A percentile compares a stretch with the other conserved stretches of the same genome.
Conservation (phyloP, 2,329 filamentous ascomycete species). For the Diaporthe citrichinensis region DNA sequence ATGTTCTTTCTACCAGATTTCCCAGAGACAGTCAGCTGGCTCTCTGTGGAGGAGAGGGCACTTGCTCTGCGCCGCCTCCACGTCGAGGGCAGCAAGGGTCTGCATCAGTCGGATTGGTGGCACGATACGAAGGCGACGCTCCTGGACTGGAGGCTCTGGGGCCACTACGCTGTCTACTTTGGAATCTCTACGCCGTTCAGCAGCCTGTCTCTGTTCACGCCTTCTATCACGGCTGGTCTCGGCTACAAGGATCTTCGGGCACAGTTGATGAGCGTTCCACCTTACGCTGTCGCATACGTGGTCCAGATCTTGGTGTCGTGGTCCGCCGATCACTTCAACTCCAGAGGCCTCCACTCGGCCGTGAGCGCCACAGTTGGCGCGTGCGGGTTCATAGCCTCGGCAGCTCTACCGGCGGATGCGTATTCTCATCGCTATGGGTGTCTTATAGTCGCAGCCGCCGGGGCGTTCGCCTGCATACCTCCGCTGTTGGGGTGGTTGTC, state of each 20-base stretch:
- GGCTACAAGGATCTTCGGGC: conserved; percentile 60
- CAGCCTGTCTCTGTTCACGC: conserved; percentile 63
- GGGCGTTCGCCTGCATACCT: conserved; percentile 78
- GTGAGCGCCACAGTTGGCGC: conserved; percentile 60
- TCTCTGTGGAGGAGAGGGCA: conserved; percentile 70
- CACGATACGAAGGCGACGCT: conserved; percentile 77
- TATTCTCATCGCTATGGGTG: conserved; percentile 77
- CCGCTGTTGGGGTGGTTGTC: conserved; percentile 80
- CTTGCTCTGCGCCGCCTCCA: conserved; percentile 61
- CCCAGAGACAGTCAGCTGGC: conserved; percentile 74
- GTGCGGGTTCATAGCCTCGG: conserved; percentile 71
- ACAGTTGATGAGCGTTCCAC: conserved; percentile 77
- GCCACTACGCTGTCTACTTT: conserved; percentile 65
- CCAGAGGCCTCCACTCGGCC: conserved; percentile 62
- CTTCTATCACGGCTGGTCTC: conserved; percentile 66
- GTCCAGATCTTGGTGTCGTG: conserved; percentile 62
- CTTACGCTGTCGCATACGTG: conserved; percentile 69
- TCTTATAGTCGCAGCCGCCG: conserved; percentile 76
- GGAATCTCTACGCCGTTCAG: conserved; percentile 53
- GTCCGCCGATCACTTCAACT: conserved; percentile 75
- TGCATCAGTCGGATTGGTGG: conserved; percentile 73
- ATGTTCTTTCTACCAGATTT: conserved; percentile 75
- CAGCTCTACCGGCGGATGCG: conserved; percentile 70
- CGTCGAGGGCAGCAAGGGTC: conserved; percentile 65
- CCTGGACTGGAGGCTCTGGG: conserved; percentile 76